Conservation (phyloP, 805 yeast species). For the Starmerella lactis-condensi region DNA sequence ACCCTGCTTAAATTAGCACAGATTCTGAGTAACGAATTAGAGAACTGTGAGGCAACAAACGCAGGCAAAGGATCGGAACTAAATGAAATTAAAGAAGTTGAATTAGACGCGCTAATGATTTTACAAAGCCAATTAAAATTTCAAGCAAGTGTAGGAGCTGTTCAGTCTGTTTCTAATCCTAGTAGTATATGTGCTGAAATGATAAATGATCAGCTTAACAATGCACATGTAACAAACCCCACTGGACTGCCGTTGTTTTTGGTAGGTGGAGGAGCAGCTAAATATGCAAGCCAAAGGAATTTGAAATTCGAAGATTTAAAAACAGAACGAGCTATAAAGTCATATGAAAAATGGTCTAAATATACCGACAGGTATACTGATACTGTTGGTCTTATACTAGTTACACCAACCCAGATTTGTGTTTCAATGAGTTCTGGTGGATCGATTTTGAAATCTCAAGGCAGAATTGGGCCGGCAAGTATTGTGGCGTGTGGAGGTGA, state of each 20-base stretch:
- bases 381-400: conserved; percentile 26
- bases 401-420: conserved; percentile 16
- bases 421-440: conserved; percentile 28
- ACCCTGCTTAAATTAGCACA: conserved; percentile 3
- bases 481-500: conserved; percentile 25
- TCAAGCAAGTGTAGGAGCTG: conserved; percentile 22
- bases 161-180: conserved; percentile 20
- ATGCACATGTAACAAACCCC: conserved; percentile 11
- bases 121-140: conserved; percentile 2
- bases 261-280: conserved; percentile 22
- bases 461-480: conserved; percentile 29
- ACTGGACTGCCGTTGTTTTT: conserved; percentile 18
- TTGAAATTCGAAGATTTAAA: conserved; percentile 4
- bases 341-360: conserved; percentile 12
- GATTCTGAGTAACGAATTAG: conserved; percentile 17
- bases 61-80: conserved; percentile 27
- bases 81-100: conserved; percentile 21
- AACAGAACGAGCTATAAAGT: conserved; percentile 10
- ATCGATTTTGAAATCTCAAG: conserved; percentile 21
- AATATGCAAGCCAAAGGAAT: conserved; percentile 15
- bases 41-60: conserved; percentile 23
- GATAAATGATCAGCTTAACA: conserved; percentile 1
- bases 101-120: conserved; percentile 27
- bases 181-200: conserved; percentile 14
- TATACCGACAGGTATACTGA: conserved; percentile 17